Base-by-base conservation (phyloP, 371 early-diverging fungal genomes). In the Fennellomyces sp. region DNA sequence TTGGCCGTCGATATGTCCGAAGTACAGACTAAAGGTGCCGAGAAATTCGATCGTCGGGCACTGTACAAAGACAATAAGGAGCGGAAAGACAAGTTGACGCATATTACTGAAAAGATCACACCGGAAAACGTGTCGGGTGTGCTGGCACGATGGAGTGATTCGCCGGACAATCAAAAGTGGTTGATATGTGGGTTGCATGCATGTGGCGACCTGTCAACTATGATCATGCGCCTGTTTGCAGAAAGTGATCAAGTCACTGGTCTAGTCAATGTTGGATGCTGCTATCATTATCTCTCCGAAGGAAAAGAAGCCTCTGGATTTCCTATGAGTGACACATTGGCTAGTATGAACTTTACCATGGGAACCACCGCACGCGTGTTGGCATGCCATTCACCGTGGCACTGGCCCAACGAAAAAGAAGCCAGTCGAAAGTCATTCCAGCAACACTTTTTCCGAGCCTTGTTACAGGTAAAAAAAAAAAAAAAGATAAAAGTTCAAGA, bases 221-320 rank as follows among this genome's bases (percentile, higher is more conserved):
- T 86, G 26, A 86, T 89, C 63, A 69, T 94, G 33, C 77, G 83
- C 30, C 69, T 91, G 27, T 95, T 91, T 70, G 73, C 83, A 7
- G 72, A 81, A 36, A 83, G 85, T 17, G 71, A 81, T 15, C 62
- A 76, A 35, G 90, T 92, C 1, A 65, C 69, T 0, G 86, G 86
- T n/a, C 68, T 94, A 13, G 92, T 89, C 30, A 82, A 83, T 62
- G 94, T 94, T 5, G 91, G 93, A 1, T 95, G 95, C 72, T 95
- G 94, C 69, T 94, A 94, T 69, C 93, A 95, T 73, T 84, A 76
- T 53, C 64, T 91, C 7, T 67, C 86, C 0, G 88, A 89, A 55
- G n/a, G n/a, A n/a, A n/a, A n/a, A n/a, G n/a, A 1, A 45, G 45
- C 45, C 45, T 21, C 54, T 7, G 66, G 66, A 2, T 65, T 65